phyloP scores from a whole-genome alignment of 2,329 filamentous ascomycete species.

The Lasiodiplodia theobromae region DNA sequence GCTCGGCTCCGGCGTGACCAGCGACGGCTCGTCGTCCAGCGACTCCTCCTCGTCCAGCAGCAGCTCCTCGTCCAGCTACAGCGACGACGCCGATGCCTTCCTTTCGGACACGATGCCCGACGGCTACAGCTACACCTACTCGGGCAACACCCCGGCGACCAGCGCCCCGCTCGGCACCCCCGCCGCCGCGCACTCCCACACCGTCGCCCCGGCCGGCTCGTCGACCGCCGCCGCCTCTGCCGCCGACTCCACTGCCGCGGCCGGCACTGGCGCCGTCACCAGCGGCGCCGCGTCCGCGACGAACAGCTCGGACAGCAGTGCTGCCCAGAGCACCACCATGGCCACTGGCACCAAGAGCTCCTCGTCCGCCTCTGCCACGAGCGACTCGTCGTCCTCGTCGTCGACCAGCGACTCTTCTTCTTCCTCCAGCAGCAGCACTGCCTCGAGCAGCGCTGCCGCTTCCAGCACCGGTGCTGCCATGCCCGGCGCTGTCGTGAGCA shows the following conservation, averaged over 20 bases:
- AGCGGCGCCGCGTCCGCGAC: neutral
- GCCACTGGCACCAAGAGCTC: neutral
- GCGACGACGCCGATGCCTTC: slow-evolving; percentile 21
- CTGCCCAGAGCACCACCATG: slow-evolving; percentile 3
- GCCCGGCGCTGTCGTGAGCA: neutral
- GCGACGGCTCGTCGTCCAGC: neutral
- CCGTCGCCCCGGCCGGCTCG: neutral
- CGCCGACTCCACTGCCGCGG: slow-evolving; percentile 14
- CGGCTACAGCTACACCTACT: slow-evolving; percentile 21
- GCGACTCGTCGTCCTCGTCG: neutral
- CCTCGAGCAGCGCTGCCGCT: neutral
- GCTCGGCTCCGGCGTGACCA: neutral
- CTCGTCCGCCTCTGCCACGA: slow-evolving; percentile 12
- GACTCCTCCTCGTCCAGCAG: neutral
- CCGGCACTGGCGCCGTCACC: neutral
- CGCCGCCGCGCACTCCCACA: slow-evolving; percentile 1
- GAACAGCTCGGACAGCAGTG: slow-evolving; percentile 1
- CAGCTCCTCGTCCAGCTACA: slow-evolving; percentile 28
- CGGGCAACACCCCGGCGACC: neutral
- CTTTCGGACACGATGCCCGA: slow-evolving; percentile 31
- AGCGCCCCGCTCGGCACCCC: neutral
- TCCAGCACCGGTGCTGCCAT: slow-evolving; percentile 10
- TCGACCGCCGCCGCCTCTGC: neutral
- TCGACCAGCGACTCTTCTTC: neutral
- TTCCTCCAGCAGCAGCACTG: neutral